Conservation (phyloP, 1,284 basidiomycete genomes). For the Irpex lacteus region DNA sequence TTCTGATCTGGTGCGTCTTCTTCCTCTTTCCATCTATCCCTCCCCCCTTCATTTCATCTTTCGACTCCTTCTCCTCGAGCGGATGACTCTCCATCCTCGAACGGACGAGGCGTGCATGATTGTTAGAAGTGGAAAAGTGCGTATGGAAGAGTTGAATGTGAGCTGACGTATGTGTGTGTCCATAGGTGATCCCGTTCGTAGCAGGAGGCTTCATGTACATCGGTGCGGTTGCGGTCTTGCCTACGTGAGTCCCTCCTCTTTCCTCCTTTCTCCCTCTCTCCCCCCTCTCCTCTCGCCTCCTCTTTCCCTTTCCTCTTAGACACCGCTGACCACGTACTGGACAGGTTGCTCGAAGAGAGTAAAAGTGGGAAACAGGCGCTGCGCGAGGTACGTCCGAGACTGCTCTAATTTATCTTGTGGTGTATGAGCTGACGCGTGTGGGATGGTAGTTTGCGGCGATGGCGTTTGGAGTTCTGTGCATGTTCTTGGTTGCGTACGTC, state of each 20-base stretch:
- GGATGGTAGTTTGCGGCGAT: constrained; percentile 75
- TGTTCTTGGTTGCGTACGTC: constrained; percentile 86
- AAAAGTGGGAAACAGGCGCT: constrained; percentile 82
- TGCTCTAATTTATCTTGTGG: constrained; percentile 5
- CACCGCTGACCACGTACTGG: too few relatives aligned
- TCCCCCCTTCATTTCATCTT: constrained; percentile 6
- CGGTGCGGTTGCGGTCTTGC: constrained; percentile 85
- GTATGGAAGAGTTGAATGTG: neutral
- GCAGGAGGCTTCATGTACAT: constrained; percentile 94
- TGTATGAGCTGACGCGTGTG: neutral
- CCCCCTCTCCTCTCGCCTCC: neutral
- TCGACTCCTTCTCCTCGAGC: too few relatives aligned
- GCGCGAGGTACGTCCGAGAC: constrained; percentile 61
- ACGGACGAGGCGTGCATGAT: neutral
- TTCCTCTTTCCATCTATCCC: neutral
- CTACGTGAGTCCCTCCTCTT: constrained; percentile 59
- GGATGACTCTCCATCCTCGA: too few relatives aligned
- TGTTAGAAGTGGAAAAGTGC: neutral
- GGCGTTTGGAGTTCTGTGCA: constrained; percentile 84
- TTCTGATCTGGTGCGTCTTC: constrained; percentile 63
- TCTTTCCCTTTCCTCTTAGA: neutral
- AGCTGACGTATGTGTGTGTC: constrained; percentile 9
- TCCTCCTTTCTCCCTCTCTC: too few relatives aligned
- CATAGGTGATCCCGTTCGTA: constrained; percentile 84
- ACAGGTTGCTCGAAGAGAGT: constrained; percentile 79